These are phyloP conservation scores for Digitaria exilis DNA, from an alignment of 202 grass and related monocot species.

Conservation along the genomic window DNA sequence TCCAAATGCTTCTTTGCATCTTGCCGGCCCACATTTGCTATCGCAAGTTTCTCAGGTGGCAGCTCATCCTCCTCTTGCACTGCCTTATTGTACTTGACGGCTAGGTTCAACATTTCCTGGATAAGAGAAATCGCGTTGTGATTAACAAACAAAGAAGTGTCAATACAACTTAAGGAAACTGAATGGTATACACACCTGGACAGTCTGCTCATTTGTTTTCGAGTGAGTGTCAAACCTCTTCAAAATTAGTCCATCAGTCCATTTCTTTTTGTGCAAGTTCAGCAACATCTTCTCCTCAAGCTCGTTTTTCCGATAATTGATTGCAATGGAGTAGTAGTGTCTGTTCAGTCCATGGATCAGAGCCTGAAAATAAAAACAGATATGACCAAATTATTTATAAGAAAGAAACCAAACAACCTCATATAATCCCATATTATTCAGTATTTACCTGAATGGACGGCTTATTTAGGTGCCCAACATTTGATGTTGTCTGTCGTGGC, in stretches of 20 bases:
- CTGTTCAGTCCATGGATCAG: slow-evolving; percentile 84
- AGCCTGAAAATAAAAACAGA: slow-evolving; percentile 52
- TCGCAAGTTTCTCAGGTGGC: slow-evolving; percentile 83
- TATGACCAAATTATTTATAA: slow-evolving; percentile 14
- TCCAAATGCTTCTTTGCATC: slow-evolving; percentile 97
- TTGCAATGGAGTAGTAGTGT: slow-evolving; percentile 94
- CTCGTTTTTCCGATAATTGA: slow-evolving; percentile 97
- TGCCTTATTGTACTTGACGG: slow-evolving; percentile 70
- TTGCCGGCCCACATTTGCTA: slow-evolving; percentile 87
- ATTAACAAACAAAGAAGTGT: not conserved
- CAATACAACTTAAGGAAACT: not conserved
- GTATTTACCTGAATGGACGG: slow-evolving; percentile 75
- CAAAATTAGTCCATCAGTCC: slow-evolving; percentile 86
- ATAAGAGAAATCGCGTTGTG: not conserved
- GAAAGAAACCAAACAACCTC: not conserved
- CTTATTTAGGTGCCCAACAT: slow-evolving; percentile 91
- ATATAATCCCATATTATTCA: not conserved
- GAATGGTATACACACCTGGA: slow-evolving; percentile 60
- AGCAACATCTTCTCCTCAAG: slow-evolving; percentile 92
- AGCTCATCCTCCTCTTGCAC: slow-evolving; percentile 95
- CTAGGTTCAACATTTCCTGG: slow-evolving; percentile 66
- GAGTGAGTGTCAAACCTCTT: slow-evolving; percentile 74
- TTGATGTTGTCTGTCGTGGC: slow-evolving; percentile 87
- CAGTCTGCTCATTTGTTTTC: slow-evolving; percentile 90
- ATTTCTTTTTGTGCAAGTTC: slow-evolving; percentile 96